Evolutionary conservation across 2,329 filamentous ascomycete genomes (phyloP).

Genomic region (Mycocentrospora acerina): DNA sequence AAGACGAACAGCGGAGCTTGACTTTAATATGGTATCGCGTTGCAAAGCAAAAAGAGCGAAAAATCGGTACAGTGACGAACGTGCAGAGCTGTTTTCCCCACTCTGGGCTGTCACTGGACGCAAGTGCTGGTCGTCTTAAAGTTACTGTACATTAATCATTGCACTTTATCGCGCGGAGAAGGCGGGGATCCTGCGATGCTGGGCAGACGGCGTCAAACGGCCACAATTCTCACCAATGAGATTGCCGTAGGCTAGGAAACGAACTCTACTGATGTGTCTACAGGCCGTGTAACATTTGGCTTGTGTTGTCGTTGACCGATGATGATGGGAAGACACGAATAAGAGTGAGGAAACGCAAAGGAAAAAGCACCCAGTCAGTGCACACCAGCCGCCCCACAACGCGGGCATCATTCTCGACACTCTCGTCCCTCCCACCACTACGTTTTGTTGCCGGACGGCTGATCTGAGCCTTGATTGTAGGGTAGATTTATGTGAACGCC

Average conservation of each 20-base stretch:
- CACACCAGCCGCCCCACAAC: constrained; percentile 13
- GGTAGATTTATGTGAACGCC: too few species aligned
- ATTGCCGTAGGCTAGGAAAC: constrained; percentile 11
- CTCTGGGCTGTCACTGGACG: constrained; percentile 8
- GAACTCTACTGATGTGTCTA: constrained; percentile 16
- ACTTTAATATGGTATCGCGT: constrained; percentile 12
- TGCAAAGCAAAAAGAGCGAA: constrained; percentile 10
- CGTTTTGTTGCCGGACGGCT: too few species aligned
- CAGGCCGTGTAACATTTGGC: constrained; percentile 12
- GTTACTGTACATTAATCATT: constrained; percentile 9
- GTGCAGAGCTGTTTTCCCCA: constrained; percentile 4
- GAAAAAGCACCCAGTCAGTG: constrained; percentile 19
- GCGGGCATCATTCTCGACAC: too few species aligned
- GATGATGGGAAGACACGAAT: constrained; percentile 12
- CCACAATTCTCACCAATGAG: constrained; percentile 6
- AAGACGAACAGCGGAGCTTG: constrained; percentile 3
- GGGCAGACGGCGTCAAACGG: constrained; percentile 10
- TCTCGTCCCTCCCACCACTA: too few species aligned
- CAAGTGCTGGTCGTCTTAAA: constrained; percentile 1
- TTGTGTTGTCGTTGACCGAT: constrained; percentile 18
- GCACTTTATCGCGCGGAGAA: constrained; percentile 16
- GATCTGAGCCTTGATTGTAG: too few species aligned
- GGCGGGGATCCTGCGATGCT: constrained; percentile 16
- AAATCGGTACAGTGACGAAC: constrained; percentile 1
- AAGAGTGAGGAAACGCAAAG: constrained; percentile 9